Percentiles rank a stretch among this genome's conserved stretches.
These are phyloP conservation scores for Globomyces sp. DNA, from an alignment of 371 early-diverging fungal genomes.

Conservation along the genomic window DNA sequence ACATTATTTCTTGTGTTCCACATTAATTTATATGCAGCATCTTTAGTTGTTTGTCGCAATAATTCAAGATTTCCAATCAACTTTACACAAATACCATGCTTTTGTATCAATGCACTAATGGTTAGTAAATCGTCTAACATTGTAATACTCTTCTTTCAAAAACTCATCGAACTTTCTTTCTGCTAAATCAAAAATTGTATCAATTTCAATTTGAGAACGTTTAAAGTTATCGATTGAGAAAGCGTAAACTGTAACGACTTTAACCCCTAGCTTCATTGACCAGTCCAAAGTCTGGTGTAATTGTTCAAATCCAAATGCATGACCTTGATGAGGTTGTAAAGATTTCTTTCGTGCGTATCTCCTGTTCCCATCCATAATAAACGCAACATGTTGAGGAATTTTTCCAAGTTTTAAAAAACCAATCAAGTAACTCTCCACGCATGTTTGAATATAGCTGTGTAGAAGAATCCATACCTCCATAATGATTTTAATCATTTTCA, in stretches of 20 bases:
- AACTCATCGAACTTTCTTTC: slow-evolving; percentile 72
- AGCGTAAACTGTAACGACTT: slow-evolving; percentile 94
- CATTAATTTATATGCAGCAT: slow-evolving; percentile 61
- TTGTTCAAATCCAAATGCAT: slow-evolving; percentile 77
- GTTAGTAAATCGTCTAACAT: slow-evolving; percentile 39
- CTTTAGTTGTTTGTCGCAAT: slow-evolving; percentile 65
- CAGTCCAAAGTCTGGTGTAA: slow-evolving; percentile 77
- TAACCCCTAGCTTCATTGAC: slow-evolving; percentile 82
- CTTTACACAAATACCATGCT: slow-evolving; percentile 71
- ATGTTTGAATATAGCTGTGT: too few relatives aligned
- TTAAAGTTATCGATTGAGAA: slow-evolving; percentile 98
- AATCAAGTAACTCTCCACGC: too few relatives aligned
- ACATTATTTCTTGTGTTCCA: slow-evolving; percentile 57
- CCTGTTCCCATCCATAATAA: slow-evolving; percentile 99
- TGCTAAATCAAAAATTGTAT: slow-evolving; percentile 83
- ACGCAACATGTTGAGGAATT: slow-evolving; percentile 92
- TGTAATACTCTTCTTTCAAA: slow-evolving; percentile 45
- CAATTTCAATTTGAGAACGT: slow-evolving; percentile 90
- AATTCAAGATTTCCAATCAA: slow-evolving; percentile 79
- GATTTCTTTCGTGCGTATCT: slow-evolving; percentile 72
- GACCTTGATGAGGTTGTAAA: slow-evolving; percentile 65
- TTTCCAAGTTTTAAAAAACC: slow-evolving; percentile 52
- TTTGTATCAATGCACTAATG: slow-evolving; percentile 58
- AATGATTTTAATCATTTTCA: too few relatives aligned
- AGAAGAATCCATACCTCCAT: too few relatives aligned